Evolutionary conservation across 2,329 filamentous ascomycete genomes (phyloP), one percentile per base, ranked within the genome.

Genomic region (Scleromitrula shiraiana): DNA sequence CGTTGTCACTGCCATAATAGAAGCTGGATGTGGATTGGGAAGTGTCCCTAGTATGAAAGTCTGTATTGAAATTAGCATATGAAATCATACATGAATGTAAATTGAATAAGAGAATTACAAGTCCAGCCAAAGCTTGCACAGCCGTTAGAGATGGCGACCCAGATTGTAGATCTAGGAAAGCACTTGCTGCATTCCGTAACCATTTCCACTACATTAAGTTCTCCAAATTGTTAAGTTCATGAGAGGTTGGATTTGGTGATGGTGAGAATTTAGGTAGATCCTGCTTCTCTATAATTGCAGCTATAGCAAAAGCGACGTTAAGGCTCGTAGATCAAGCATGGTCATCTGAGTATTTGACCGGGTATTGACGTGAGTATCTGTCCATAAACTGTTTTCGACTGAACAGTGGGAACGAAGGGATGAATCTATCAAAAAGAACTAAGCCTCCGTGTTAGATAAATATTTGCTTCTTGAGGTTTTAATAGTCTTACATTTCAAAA

Each of bases 321-420:
- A 60, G 45, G 17, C 49, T 56, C 35, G 58, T 57, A 33, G 59
- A 60, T 57, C 58, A 60, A 41, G 51, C 54, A 29, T 44, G 50
- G 15, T 50, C 41, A 45, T 27, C 30, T 4, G 54, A 53, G 32
- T 50, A 53, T 22, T 52, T 54, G 23, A 40, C 24, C 32, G 57
- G 53, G 32, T 59, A 59, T 35, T 59, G 53, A 29, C 44, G 51
- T 41, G 53, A 38, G 33, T 55, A 53, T 12, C 49, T 44, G 26
- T 38, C 32, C 29, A 50, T 50, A n/a, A 60, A 59, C 4, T 50
- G 42, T n/a, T 46, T 44, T 36, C 42, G 35, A 12, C 56, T 48
- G 30, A 52, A 38, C 7, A 60, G 10, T 5, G 58, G 57, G n/a
- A 41, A 41, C 1, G 36, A 26, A n/a, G 29, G 17, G 12, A 47